Evolutionary conservation across 1,284 basidiomycete species (phyloP).

Genomic region (Tilletia indica): DNA sequence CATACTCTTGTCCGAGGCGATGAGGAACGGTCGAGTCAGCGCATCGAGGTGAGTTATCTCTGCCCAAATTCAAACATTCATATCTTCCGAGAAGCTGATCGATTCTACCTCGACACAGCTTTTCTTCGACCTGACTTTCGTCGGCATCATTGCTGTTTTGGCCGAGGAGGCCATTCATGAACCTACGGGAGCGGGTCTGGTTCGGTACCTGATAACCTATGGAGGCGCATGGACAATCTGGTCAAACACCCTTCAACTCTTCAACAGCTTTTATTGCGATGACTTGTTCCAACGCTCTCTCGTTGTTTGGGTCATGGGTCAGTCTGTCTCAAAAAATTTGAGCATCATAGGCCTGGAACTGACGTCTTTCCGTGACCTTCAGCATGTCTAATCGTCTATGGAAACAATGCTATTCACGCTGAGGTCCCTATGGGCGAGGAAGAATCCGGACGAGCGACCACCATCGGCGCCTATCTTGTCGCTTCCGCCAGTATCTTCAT

Average conservation of each 20-base stretch:
- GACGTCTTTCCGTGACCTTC: neutral
- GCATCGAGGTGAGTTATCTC: constrained; percentile 25
- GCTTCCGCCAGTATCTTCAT: constrained; percentile 23
- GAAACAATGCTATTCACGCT: constrained; percentile 40
- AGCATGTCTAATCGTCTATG: constrained; percentile 39
- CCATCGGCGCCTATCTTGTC: constrained; percentile 39
- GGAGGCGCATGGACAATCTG: constrained; percentile 42
- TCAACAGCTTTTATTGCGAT: constrained; percentile 47
- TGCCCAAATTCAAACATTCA: neutral
- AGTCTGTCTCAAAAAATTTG: neutral
- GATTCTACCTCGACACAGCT: constrained; percentile 14
- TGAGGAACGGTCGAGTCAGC: constrained; percentile 36
- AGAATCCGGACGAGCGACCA: constrained; percentile 33
- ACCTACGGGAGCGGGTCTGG: constrained; percentile 35
- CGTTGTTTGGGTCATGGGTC: constrained; percentile 42
- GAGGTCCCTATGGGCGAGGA: constrained; percentile 27
- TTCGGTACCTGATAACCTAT: constrained; percentile 44
- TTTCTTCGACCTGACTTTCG: constrained; percentile 47
- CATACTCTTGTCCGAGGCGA: constrained; percentile 34
- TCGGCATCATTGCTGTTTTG: constrained; percentile 42
- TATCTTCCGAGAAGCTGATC: neutral
- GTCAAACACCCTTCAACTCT: constrained; percentile 44
- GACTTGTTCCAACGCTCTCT: constrained; percentile 39
- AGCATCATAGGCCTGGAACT: neutral
- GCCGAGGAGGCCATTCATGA: constrained; percentile 42